phyloP scores from a whole-genome alignment of 495 filamentous ascomycete species.

The Podospora pseudopauciseta region DNA sequence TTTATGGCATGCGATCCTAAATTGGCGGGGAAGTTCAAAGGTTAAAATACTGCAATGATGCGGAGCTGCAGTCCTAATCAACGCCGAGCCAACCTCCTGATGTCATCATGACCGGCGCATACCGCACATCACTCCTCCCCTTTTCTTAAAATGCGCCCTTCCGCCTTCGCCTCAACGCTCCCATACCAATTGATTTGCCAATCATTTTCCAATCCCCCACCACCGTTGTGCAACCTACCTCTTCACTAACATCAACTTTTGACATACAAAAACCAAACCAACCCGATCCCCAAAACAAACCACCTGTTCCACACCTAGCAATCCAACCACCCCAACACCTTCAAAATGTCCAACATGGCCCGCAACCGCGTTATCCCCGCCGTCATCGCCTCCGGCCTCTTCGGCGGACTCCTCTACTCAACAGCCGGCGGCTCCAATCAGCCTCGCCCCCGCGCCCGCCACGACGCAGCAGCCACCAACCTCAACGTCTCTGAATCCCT shows the following conservation, averaged over 20 bases:
- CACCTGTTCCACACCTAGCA: no score
- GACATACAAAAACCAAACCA: no score
- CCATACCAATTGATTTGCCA: no score
- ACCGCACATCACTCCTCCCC: background rate
- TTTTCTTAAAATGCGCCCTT: background rate
- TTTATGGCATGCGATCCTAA: no score
- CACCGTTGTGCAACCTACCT: no score
- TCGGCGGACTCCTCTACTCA: conserved; percentile 20
- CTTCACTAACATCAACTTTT: no score
- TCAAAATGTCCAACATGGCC: conserved; percentile 22
- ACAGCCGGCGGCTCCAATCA: conserved; percentile 28
- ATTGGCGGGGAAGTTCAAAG: no score
- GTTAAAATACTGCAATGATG: no score
- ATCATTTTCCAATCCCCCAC: no score
- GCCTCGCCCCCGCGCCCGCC: conserved; percentile 17
- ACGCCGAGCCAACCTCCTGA: background rate
- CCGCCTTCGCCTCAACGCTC: background rate
- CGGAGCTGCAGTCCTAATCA: no score
- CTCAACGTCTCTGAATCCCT: conserved; percentile 16
- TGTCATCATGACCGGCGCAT: background rate
- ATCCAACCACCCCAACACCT: background rate
- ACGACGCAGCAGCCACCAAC: background rate
- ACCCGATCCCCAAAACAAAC: no score
- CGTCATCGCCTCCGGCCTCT: conserved; percentile 15
- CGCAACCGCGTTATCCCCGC: conserved; percentile 22